A percentile compares a stretch with the other conserved stretches of the same genome.
Conservation (phyloP, 2,329 filamentous ascomycete genomes). For the Domatiomyces globalis region DNA sequence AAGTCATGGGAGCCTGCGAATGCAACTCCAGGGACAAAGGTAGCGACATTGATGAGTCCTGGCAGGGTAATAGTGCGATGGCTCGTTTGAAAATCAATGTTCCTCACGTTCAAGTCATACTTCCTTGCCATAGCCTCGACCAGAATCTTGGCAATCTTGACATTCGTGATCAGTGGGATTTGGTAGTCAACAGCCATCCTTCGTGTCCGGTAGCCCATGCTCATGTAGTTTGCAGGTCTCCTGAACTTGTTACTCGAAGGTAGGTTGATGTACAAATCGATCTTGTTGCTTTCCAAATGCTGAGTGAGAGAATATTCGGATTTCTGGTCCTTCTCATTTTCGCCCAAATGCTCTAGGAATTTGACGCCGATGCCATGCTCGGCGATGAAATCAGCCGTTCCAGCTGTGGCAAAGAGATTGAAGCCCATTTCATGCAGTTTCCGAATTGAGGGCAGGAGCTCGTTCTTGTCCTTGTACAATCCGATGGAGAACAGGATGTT, state of each 20-base stretch:
- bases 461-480: slow-evolving; percentile 93
- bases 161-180: slow-evolving; percentile 91
- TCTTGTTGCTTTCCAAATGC: slow-evolving; percentile 93
- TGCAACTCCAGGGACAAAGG: slow-evolving; percentile 62
- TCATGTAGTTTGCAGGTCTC: slow-evolving; percentile 95
- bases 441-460: slow-evolving; percentile 84
- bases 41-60: slow-evolving; percentile 63
- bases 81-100: slow-evolving; percentile 84
- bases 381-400: slow-evolving; percentile 91
- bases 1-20: slow-evolving; percentile 52
- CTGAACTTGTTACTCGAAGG: slow-evolving; percentile 98
- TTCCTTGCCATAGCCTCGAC: slow-evolving; percentile 87
- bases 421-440: slow-evolving; percentile 84
- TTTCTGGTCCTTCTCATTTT: slow-evolving; percentile 69
- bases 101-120: slow-evolving; percentile 68
- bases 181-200: slow-evolving; percentile 98
- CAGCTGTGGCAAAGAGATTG: slow-evolving; percentile 89
- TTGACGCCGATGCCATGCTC: slow-evolving; percentile 86
- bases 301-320: slow-evolving; percentile 95
- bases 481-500: slow-evolving; percentile 93
- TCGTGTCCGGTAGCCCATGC: slow-evolving; percentile 88
- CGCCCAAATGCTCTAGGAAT: slow-evolving; percentile 75
- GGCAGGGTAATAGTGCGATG: slow-evolving; percentile 60
- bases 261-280: slow-evolving; percentile 97
- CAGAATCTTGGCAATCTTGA: slow-evolving; percentile 97